Percentiles rank a stretch among this genome's conserved stretches.
Evolutionary conservation across 306 rosid genomes (phyloP).

Genomic region (Corylus avellana): DNA sequence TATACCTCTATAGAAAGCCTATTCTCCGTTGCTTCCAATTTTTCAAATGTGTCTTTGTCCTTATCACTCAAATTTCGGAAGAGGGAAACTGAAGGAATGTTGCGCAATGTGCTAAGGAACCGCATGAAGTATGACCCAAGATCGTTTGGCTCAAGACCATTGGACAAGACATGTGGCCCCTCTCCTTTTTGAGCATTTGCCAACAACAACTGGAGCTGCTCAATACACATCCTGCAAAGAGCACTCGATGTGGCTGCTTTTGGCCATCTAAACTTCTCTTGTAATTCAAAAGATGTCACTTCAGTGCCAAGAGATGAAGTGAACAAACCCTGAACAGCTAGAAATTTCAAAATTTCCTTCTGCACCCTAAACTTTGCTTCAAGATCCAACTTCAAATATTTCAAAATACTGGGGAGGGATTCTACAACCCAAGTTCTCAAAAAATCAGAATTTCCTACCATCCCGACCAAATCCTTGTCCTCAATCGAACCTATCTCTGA

Average conservation of each 20-base stretch:
- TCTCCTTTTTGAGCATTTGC: conserved; percentile 87
- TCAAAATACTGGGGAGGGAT: conserved; percentile 74
- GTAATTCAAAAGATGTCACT: conserved; percentile 90
- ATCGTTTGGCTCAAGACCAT: conserved; percentile 63
- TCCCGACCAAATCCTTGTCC: conserved; percentile 69
- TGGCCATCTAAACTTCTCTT: conserved; percentile 93
- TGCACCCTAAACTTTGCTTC: conserved; percentile 72
- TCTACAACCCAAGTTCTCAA: conserved; percentile 92
- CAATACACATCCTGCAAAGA: conserved; percentile 87
- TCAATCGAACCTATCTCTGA: conserved; percentile 84
- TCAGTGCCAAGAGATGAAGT: conserved; percentile 90
- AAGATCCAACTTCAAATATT: conserved; percentile 63
- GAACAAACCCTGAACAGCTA: conserved; percentile 93
- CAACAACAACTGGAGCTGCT: conserved; percentile 79
- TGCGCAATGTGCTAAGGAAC: conserved; percentile 75
- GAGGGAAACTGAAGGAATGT: conserved; percentile 86
- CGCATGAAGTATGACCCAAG: conserved; percentile 88
- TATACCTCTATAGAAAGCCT: conserved; percentile 68
- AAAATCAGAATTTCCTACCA: conserved; percentile 65
- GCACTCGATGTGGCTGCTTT: conserved; percentile 76
- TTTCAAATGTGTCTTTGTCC: conserved; percentile 68
- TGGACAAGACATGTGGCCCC: conserved; percentile 44
- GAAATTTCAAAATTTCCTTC: conserved; percentile 81
- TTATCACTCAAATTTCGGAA: conserved; percentile 65
- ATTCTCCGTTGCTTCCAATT: conserved; percentile 65